Conservation (phyloP, 2,329 filamentous ascomycete species). For the Ramularia endophylla region DNA sequence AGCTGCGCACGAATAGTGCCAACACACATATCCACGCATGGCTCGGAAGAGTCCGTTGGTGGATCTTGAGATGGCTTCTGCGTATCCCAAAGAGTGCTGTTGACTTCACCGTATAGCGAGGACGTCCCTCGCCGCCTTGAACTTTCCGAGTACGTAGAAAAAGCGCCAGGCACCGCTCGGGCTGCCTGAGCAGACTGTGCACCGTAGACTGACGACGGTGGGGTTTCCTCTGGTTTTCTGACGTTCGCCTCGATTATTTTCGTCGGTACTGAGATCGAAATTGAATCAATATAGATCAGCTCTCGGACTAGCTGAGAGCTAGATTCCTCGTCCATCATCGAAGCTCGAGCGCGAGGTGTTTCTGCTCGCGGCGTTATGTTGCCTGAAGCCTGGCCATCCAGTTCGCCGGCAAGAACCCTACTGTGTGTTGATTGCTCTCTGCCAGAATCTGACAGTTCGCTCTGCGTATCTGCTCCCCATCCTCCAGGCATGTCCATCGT, state of each 20-base stretch:
- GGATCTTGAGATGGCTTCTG: conserved; percentile 1
- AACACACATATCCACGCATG: conserved; percentile 9
- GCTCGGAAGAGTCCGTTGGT: too few species aligned
- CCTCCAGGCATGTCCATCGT: conserved; percentile 35
- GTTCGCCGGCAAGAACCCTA: too few species aligned
- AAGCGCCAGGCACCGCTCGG: conserved; percentile 39
- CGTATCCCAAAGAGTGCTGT: conserved; percentile 4
- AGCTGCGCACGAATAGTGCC: conserved; percentile 14
- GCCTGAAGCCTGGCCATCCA: conserved; percentile 10
- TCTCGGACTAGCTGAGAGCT: neutral
- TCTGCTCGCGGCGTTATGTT: conserved; percentile 25
- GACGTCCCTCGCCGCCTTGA: conserved; percentile 8
- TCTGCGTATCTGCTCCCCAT: conserved; percentile 34
- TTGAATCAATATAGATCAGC: conserved; percentile 26
- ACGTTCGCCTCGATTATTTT: neutral
- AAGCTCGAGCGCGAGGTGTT: conserved; percentile 3
- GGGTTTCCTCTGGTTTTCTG: neutral
- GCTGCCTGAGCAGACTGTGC: conserved; percentile 2
- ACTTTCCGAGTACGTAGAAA: conserved; percentile 42
- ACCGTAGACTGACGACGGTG: neutral
- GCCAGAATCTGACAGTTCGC: conserved; percentile 12
- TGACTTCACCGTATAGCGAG: conserved; percentile 6
- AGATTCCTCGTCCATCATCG: neutral
- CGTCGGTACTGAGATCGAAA: conserved; percentile 7
- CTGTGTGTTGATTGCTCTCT: neutral